These are phyloP conservation scores for Gloeopeniophorella convolvens DNA, from an alignment of 768 basidiomycete species.

Conservation along the genomic window DNA sequence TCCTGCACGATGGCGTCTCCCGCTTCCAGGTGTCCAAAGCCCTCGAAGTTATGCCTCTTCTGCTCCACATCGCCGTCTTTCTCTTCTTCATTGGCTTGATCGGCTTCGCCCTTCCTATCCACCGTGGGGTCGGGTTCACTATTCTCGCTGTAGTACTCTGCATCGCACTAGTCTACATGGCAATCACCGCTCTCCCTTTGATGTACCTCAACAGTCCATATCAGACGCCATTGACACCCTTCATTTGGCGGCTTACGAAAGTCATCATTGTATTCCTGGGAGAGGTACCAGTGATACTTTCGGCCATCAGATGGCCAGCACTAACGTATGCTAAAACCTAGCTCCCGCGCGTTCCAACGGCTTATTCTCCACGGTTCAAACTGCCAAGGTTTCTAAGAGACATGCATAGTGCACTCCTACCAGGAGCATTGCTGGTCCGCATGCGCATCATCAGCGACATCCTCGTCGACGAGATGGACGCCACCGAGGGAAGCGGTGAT, in stretches of 20 bases:
- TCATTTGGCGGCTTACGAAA: constrained; percentile 8
- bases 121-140: constrained; percentile 4
- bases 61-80: constrained; percentile 15
- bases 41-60: constrained; percentile 6
- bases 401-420: too few species aligned
- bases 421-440: too few species aligned
- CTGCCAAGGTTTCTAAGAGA: too few species aligned
- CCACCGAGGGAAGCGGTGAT: too few species aligned
- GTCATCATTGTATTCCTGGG: too few species aligned
- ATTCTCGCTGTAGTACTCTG: constrained; percentile 2
- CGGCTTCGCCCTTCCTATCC: constrained; percentile 14
- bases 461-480: too few species aligned
- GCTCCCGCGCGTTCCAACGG: too few species aligned
- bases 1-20: constrained; percentile 8
- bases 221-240: constrained; percentile 14
- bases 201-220: constrained; percentile 13
- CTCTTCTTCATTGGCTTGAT: constrained; percentile 18
- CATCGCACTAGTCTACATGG: not conserved
- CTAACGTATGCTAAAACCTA: too few species aligned
- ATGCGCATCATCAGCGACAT: too few species aligned
- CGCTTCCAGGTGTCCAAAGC: constrained; percentile 6
- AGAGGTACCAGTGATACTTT: too few species aligned
- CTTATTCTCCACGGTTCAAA: too few species aligned
- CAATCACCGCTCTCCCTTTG: constrained; percentile 12
- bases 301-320: too few species aligned